Evolutionary conservation across 2,329 filamentous ascomycete genomes (phyloP), one percentile per base, ranked within the genome.

Genomic region (Fusarium sp.): DNA sequence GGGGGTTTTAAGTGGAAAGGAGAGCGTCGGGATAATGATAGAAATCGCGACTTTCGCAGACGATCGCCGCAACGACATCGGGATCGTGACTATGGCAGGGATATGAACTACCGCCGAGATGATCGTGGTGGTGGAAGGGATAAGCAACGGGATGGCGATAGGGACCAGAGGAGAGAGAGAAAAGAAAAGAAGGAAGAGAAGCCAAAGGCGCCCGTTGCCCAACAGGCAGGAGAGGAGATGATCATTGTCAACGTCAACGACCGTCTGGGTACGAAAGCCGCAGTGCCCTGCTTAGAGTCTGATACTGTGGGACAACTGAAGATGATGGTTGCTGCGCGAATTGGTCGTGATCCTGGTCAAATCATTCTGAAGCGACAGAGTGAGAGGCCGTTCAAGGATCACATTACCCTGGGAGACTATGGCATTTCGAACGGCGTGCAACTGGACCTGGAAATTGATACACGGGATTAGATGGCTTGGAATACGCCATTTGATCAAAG

Each of bases 191-290:
- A 75, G 49, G 77, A 83, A 37, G 71, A 75, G 53, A 77, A 82
- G 49, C 80, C 80, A 54, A 80, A 69, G 58, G 75, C 67, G 21
- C 72, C 69, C 29, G 63, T 78, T 76, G 47, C 60, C 4, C 68
- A 17, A 10, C 33, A 67, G 11, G 37, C 80, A 6, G 78, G 83
- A 8, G 91, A 96, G 75, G 90, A 93, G 57, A 96, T 97, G 91
- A 97, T 98, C 70, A 88, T 97, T 50, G 94, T 98, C 18, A 89
- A 95, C 74, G 89, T 98, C 75, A 98, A 98, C 77, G 95, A 98
- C 79, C 88, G 95, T n/a, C 83, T 98, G 35, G 95, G 95, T 14
- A 97, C 95, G n/a, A 97, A 97, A 75, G 93, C 94, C 17, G 91
- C 92, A 51, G 96, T 98, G 67, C 95, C 95, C 0, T 97, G 94